Evolutionary conservation across 352 stramenopile genomes (phyloP), one percentile per base, ranked within the genome.

Genomic region (Phytopythium litorale): DNA sequence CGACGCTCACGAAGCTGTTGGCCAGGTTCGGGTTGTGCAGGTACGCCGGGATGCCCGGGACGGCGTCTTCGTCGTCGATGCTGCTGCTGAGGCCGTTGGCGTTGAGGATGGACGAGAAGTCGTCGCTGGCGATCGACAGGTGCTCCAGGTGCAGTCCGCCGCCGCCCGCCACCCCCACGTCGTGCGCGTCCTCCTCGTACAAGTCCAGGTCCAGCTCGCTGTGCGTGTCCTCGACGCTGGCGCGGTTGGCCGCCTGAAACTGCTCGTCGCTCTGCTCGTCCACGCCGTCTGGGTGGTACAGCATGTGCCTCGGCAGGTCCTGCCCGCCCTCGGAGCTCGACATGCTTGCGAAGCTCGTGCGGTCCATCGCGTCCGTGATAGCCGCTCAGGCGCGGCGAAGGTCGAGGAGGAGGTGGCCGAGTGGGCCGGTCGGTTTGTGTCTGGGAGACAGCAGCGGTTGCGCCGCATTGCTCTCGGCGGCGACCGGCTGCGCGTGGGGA

Each of bases 171-270:
- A 13, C 11, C 4, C 25, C 30, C 28, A 42, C 7, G 0, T 71
- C 72, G 0, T 64, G 48, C 0, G 67, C 58, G 11, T 86, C 75
- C 25, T 91, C 77, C 19, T 91, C 77, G 65, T 88, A 88, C 4
- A 87, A 62, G 56, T 83, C 79, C 23, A 87, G 58, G 45, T 89
- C 79, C 32, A 88, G 71, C 54, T 91, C 79, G 45, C 77, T 85
- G 55, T 83, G 66, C 2, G 60, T 59, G 54, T 79, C 77, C 56
- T 67, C 65, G 42, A 80, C 68, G 43, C 40, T 64, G n/a, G 15
- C 38, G 33, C 52, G 52, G 52, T 12, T 33, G 13, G 33, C 3
- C n/a, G 18, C 19, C 45, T 33, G 21, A 5, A 8, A 23, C n/a
- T 33, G 45, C 52, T n/a, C n/a, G 11, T 58, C 52, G 5, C 33